Base-by-base conservation (phyloP, 306 rosid genomes). In the Fragaria ananassa region DNA sequence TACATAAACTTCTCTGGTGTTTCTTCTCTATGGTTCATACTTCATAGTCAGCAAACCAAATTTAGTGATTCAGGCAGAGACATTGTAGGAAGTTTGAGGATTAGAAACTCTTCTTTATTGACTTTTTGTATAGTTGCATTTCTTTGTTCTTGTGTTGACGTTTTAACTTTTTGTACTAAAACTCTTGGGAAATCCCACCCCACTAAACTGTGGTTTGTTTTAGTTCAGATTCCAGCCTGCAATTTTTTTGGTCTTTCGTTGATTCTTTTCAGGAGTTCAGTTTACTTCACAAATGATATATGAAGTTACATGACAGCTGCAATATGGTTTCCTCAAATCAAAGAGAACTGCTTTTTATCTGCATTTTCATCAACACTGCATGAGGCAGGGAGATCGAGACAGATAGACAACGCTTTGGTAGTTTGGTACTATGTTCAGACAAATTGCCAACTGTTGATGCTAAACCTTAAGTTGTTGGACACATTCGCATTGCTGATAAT, bases 151-250 rank as follows among this genome's bases (percentile, higher is more conserved):
- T 51, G 49, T 69, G 83, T 56, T 71, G 44, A 70, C 78, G 78
- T 78, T 84, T 56, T 66, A 14, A 49, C 14, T 69, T 37, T 44
- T 15, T 45, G 60, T 51, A 47, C 71, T 42, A 73, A 41, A 37
- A 54, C 57, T 71, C 75, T 69, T 84, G 87, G 88, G 82, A 68
- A 87, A 85, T 81, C 81, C 87, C 83, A 17, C 57, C 54, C 79
- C 74, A 80, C 78, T 37, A 73, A 58, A 57, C 27, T 73, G 69
- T 42, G 77, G 56, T 15, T 27, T 56, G 8, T 49, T 39, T 42
- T 10, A 56, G 35, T 21, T 72, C 76, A 47, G 78, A 15, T 84
- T 80, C 46, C 15, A 56, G n/a, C 10, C 57, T 49, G 51, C 35
- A 53, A 71, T 31, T 25, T n/a, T 37, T 42, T 49, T 49, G 60